A percentile compares a stretch with the other conserved stretches of the same genome.
Evolutionary conservation across 129 eudicot genomes (phyloP).

Genomic region (Chrysanthemum makinoi): DNA sequence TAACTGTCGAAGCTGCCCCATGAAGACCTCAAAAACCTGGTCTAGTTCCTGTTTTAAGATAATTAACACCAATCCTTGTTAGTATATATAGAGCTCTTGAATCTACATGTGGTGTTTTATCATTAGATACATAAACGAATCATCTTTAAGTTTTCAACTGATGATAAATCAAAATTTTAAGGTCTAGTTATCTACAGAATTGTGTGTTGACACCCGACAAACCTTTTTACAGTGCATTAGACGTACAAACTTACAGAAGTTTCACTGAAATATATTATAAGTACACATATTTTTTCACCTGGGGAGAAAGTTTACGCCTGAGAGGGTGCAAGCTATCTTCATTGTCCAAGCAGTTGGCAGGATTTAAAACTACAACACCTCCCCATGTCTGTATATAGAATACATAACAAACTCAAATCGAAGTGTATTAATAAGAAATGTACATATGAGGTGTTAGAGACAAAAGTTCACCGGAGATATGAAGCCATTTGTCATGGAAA

Average conservation of each 20-base stretch:
- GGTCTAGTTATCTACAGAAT: not conserved
- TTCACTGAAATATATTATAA: not conserved
- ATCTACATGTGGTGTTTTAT: not conserved
- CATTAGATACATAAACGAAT: not conserved
- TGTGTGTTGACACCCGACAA: not conserved
- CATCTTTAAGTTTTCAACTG: not conserved
- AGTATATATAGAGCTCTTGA: conserved; percentile 6
- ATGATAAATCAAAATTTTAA: not conserved
- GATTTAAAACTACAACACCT: conserved; percentile 88
- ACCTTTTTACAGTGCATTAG: too few relatives aligned
- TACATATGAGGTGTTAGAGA: conserved; percentile 12
- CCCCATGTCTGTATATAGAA: conserved; percentile 89
- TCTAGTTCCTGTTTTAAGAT: conserved; percentile 57
- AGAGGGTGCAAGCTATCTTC: conserved; percentile 32
- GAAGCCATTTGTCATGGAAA: conserved; percentile 79
- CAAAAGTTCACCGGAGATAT: conserved; percentile 77
- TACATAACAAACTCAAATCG: conserved; percentile 16
- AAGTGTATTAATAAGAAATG: conserved; percentile 4
- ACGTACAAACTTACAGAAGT: not conserved
- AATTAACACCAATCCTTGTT: conserved; percentile 31
- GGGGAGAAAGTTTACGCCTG: conserved; percentile 50
- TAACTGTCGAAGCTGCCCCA: conserved; percentile 88
- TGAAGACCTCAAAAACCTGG: conserved; percentile 74
- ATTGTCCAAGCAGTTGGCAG: conserved; percentile 56
- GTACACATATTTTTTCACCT: conserved; percentile 45